Evolutionary conservation across 257 asterid genomes (phyloP), one percentile per base, ranked within the genome.

Genomic region (Nicotiana undulata): DNA sequence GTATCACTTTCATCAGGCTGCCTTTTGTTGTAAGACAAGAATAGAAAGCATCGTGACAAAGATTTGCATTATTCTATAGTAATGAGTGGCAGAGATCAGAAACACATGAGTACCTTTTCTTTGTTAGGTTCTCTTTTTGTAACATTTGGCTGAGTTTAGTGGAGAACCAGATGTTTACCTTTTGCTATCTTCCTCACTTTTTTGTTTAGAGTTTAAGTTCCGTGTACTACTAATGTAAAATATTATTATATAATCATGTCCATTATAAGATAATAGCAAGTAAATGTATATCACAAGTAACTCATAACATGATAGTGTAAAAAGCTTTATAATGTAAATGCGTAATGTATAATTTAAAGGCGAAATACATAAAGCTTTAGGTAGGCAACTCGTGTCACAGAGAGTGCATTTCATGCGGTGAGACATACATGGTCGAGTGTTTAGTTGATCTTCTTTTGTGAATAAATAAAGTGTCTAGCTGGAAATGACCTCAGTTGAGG

Each of bases 1-100:
- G 12, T 64, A 64, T 64, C 74, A 31, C 74, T 64, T 64, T 64
- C 74, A 64, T 64, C 49, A 29, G n/a, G 13, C 46, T 64, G 72
- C 72, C 46, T 29, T 29, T 64, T 64, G 46, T 29, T 64, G 49
- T 6, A 3, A 29, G 24, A 16, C 46, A 44, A 13, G 59, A 70
- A 70, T 6, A 44, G 77, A 44, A 44, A 40, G 20, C 7, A 70
- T 6, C 58, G 22, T 70, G 59, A 70, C 77, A 70, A 22, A 22
- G 52, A 7, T 44, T 70, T 32, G 37, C 37, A 44, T 20, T 44
- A 70, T 44, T 44, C 34, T 44, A 29, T 13, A 11, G 3, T 22
- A 46, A 22, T 46, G 60, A 72, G 22, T 40, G n/a, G n/a, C 76
- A 20, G 0, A 37, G 17, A 67, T 37, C 76, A 37, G 31, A n/a